These are phyloP conservation scores for Pulveroboletus ridleyi DNA, from an alignment of 1,284 basidiomycete species.

Conservation along the genomic window DNA sequence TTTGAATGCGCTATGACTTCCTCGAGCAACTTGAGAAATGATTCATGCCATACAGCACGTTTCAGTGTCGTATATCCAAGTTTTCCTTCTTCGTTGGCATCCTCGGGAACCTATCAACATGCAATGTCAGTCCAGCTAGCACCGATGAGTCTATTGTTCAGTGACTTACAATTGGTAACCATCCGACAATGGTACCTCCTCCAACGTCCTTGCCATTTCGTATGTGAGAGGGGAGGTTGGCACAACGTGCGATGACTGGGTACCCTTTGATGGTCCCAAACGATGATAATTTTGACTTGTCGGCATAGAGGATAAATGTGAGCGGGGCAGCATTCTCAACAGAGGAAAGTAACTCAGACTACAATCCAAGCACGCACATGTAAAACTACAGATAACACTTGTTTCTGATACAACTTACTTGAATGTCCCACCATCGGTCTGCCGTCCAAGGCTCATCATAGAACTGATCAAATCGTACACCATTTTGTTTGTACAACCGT, in stretches of 20 bases:
- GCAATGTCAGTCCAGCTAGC: no score
- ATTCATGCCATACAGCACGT: conserved; percentile 38
- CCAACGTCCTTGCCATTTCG: conserved; percentile 46
- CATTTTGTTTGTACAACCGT: no score
- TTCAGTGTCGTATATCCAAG: conserved; percentile 41
- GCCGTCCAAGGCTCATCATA: no score
- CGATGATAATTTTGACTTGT: conserved; percentile 24
- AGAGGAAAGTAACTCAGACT: no score
- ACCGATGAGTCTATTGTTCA: no score
- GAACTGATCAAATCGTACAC: no score
- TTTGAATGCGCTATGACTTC: background rate
- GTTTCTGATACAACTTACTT: no score
- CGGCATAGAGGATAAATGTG: conserved; percentile 24
- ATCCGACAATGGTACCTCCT: conserved; percentile 42
- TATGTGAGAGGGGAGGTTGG: conserved; percentile 45
- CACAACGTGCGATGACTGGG: conserved; percentile 24
- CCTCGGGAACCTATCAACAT: conserved; percentile 33
- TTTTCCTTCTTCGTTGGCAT: conserved; percentile 35
- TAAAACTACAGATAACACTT: no score
- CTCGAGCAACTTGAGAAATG: conserved; percentile 27
- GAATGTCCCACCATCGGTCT: no score
- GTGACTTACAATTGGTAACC: conserved; percentile 2
- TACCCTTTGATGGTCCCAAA: conserved; percentile 40
- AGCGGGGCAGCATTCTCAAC: conserved; percentile 10
- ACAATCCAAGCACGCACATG: no score